These are phyloP conservation scores for Penicillium argentinense DNA, from an alignment of 495 filamentous ascomycete species.

Conservation along the genomic window DNA sequence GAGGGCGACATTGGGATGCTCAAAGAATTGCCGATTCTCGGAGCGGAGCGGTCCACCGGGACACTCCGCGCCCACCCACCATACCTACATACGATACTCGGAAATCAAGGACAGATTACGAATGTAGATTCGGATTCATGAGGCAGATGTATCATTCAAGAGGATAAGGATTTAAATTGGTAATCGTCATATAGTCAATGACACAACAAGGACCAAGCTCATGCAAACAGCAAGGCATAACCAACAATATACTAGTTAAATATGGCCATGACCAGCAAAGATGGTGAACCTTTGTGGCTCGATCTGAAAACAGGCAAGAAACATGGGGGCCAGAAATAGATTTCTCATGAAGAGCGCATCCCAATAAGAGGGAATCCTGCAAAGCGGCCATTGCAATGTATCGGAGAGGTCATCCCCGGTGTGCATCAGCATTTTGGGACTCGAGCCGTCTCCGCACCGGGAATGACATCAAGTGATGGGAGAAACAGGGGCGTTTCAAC, in stretches of 20 bases:
- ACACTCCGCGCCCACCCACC: conserved; percentile 3
- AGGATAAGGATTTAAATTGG: too few species aligned
- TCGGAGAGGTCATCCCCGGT: neutral
- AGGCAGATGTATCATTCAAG: too few species aligned
- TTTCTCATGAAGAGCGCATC: neutral
- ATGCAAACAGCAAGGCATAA: too few species aligned
- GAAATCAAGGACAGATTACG: too few species aligned
- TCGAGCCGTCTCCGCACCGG: neutral
- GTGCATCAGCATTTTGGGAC: neutral
- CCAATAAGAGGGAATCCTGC: neutral
- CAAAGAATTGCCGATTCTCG: conserved; percentile 15
- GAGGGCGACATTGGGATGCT: neutral
- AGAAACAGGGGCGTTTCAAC: neutral
- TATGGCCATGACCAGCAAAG: too few species aligned
- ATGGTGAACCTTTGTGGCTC: too few species aligned
- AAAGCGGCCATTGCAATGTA: neutral
- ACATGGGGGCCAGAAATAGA: neutral
- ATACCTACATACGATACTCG: too few species aligned
- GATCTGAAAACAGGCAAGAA: too few species aligned
- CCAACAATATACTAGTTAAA: too few species aligned
- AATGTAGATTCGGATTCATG: too few species aligned
- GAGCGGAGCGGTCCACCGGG: conserved; percentile 11
- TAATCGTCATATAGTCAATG: too few species aligned
- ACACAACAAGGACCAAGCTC: too few species aligned
- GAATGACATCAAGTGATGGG: neutral